Conservation (phyloP, 169 alveolate genomes). For the Eimeria sp. region DNA sequence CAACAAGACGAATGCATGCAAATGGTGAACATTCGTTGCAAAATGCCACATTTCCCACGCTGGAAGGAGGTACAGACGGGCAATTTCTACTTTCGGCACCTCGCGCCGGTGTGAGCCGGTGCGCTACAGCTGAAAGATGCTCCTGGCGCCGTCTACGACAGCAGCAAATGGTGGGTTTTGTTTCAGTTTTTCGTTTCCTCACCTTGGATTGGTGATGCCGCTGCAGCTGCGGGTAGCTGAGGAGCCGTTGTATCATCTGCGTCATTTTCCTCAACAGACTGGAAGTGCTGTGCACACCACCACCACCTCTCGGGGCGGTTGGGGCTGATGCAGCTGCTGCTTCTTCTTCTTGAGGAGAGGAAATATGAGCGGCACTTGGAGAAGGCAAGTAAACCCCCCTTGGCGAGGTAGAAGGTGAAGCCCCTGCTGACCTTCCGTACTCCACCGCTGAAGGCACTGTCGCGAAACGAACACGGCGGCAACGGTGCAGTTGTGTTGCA, state of each 20-base stretch:
- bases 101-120: neutral
- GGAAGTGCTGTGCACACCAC: neutral
- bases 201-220: neutral
- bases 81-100: neutral
- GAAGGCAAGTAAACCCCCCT: neutral
- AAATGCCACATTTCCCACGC: neutral
- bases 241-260: conserved; percentile 1
- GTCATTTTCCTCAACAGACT: neutral
- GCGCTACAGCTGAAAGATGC: neutral
- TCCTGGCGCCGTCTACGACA: neutral
- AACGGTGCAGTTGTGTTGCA: conserved; percentile 16
- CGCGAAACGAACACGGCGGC: conserved; percentile 60
- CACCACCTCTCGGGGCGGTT: neutral
- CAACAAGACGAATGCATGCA: neutral
- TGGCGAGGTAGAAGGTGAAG: neutral
- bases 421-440: neutral
- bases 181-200: neutral
- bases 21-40: neutral
- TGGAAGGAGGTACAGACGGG: neutral
- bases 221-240: conserved; percentile 2
- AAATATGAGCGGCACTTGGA: neutral
- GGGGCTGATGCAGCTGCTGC: conserved; percentile 29
- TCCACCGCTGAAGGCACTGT: conserved; percentile 41
- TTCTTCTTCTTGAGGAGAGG: neutral
- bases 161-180: neutral